Evolutionary conservation across 352 stramenopile genomes (phyloP).

Genomic region (Pythium volutum): DNA sequence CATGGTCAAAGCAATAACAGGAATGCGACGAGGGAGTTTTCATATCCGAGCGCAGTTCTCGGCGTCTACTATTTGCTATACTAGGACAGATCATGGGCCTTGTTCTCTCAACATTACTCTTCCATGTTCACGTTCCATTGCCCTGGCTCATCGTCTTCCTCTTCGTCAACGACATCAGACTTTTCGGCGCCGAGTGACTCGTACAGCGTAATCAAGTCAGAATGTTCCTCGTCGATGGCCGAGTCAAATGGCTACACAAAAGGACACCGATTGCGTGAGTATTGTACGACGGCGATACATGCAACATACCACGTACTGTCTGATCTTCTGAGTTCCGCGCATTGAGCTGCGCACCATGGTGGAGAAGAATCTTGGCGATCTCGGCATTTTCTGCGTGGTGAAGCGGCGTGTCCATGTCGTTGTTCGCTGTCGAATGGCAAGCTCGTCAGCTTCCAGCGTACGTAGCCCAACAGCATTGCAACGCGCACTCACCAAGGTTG

Average conservation of each 20-base stretch:
- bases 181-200: slow-evolving; percentile 30
- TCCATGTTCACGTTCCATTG: slow-evolving; percentile 27
- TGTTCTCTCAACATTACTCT: slow-evolving; percentile 9
- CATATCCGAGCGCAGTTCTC: not conserved
- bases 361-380: slow-evolving; percentile 30
- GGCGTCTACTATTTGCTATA: not conserved
- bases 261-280: not conserved
- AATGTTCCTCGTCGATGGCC: slow-evolving; percentile 33
- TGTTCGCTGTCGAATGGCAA: slow-evolving; percentile 19
- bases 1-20: not conserved
- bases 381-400: slow-evolving; percentile 32
- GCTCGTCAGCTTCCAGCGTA: not conserved
- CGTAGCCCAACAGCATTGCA: not conserved
- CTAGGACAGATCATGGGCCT: too few relatives aligned
- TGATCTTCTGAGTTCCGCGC: slow-evolving; percentile 32
- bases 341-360: slow-evolving; percentile 32
- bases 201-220: slow-evolving; percentile 30
- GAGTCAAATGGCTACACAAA: slow-evolving; percentile 30
- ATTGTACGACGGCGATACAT: not conserved
- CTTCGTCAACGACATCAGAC: slow-evolving; percentile 15
- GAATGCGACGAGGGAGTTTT: too few relatives aligned
- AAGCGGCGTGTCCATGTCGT: slow-evolving; percentile 33
- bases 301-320: slow-evolving; percentile 18
- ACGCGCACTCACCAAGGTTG: slow-evolving; percentile 15
- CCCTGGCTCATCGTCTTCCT: slow-evolving; percentile 14